Conservation (phyloP, 1,284 basidiomycete species). For the Mycena sp. region DNA sequence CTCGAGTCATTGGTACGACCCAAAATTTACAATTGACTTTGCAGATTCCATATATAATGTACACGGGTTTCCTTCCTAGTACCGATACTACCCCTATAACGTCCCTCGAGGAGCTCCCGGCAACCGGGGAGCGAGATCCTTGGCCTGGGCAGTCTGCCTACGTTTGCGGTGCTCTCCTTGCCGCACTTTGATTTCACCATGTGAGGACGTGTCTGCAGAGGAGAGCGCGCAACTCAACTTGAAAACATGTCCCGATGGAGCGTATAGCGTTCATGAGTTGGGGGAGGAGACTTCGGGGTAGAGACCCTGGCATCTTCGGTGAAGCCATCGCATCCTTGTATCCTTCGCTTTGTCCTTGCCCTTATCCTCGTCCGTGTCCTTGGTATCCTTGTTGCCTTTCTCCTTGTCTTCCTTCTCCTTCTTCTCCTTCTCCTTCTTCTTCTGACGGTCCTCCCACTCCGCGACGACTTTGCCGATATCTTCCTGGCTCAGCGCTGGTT, state of each 20-base stretch:
- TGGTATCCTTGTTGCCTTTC: conserved; percentile 38
- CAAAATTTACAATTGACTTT: too few relatives aligned
- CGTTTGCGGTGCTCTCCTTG: conserved; percentile 64
- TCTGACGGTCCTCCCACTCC: conserved; percentile 82
- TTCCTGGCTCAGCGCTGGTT: conserved; percentile 61
- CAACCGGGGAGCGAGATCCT: conserved; percentile 60
- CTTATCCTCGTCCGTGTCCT: conserved; percentile 33
- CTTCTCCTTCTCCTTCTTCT: conserved; percentile 63
- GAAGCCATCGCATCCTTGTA: conserved; percentile 18
- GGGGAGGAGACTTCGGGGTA: conserved; percentile 42
- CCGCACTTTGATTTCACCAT: conserved; percentile 53
- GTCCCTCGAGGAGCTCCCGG: conserved; percentile 25
- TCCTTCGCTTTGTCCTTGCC: conserved; percentile 18
- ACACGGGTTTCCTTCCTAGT: neutral
- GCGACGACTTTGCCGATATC: conserved; percentile 79
- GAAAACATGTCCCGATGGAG: conserved; percentile 70
- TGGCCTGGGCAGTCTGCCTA: conserved; percentile 63
- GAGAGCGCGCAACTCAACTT: conserved; percentile 45
- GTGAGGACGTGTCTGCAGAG: neutral
- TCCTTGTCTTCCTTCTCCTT: conserved; percentile 37
- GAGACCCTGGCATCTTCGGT: conserved; percentile 36
- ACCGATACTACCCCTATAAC: neutral
- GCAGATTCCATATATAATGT: neutral
- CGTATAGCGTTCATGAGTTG: conserved; percentile 61
- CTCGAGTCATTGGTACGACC: too few relatives aligned